Evolutionary conservation across 768 basidiomycete species (phyloP).

Genomic region (Russula virescens): DNA sequence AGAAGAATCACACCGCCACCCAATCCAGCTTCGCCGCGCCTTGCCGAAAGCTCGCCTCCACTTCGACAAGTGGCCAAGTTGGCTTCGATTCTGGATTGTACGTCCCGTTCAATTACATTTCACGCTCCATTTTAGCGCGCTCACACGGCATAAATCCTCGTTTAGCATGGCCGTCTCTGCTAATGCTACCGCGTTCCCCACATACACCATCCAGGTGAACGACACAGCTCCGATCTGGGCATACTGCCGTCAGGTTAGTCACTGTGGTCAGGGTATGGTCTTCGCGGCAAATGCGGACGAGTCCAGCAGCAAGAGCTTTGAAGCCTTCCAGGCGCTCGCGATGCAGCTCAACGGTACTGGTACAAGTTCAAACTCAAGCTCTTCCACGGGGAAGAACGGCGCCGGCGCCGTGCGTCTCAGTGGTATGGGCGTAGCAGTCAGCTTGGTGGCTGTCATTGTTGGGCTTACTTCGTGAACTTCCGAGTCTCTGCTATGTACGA

Average conservation of each 20-base stretch:
- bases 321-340: constrained; percentile 46
- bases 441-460: background rate
- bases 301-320: constrained; percentile 45
- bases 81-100: constrained; percentile 39
- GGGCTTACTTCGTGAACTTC: constrained; percentile 15
- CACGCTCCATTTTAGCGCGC: background rate
- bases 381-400: constrained; percentile 12
- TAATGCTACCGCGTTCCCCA: constrained; percentile 43
- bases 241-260: constrained; percentile 45
- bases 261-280: constrained; percentile 57
- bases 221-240: constrained; percentile 53
- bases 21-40: constrained; percentile 36
- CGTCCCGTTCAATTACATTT: constrained; percentile 17
- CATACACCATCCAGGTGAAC: constrained; percentile 48
- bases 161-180: constrained; percentile 44
- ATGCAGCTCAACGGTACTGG: constrained; percentile 39
- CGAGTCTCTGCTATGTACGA: background rate
- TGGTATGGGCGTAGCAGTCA: background rate
- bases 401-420: constrained; percentile 21
- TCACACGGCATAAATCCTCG: background rate
- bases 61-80: constrained; percentile 40
- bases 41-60: constrained; percentile 36
- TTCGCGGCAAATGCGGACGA: constrained; percentile 52
- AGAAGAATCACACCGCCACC: constrained; percentile 37
- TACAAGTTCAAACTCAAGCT: constrained; percentile 12